A percentile compares a stretch with the other conserved stretches of the same genome.
Evolutionary conservation across 306 rosid species (phyloP).

Genomic region (Sophora flavescens): DNA sequence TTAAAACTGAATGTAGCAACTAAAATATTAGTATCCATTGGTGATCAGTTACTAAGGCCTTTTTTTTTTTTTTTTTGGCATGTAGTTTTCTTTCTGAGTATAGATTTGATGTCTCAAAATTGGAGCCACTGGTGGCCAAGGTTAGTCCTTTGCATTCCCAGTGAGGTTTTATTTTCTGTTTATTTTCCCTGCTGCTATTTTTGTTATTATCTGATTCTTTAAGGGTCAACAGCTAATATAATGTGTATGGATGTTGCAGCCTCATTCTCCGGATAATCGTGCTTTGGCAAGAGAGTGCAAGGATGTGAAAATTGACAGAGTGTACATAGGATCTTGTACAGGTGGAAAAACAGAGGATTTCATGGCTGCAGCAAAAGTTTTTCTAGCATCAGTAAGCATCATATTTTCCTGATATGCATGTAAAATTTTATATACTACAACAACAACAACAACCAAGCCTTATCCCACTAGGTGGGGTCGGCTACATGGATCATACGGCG

Average conservation of each 20-base stretch:
- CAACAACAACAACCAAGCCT: too few species aligned
- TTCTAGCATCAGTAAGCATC: slow-evolving; percentile 77
- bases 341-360: slow-evolving; percentile 95
- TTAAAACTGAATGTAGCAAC: slow-evolving; percentile 22
- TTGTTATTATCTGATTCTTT: slow-evolving; percentile 1
- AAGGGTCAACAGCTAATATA: slow-evolving; percentile 35
- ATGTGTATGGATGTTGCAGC: slow-evolving; percentile 64
- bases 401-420: slow-evolving; percentile 31
- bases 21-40: slow-evolving; percentile 4
- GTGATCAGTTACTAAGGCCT: slow-evolving; percentile 21
- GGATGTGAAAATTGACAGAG: slow-evolving; percentile 94
- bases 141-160: slow-evolving; percentile 50
- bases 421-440: slow-evolving; percentile 6
- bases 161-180: slow-evolving; percentile 18
- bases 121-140: slow-evolving; percentile 95
- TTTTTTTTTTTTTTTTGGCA: slow-evolving; percentile 41
- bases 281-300: slow-evolving; percentile 96
- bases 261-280: slow-evolving; percentile 96
- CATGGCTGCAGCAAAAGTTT: slow-evolving; percentile 85
- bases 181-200: not conserved
- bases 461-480: too few species aligned
- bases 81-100: slow-evolving; percentile 82
- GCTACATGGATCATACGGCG: too few species aligned
- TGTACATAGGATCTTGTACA: slow-evolving; percentile 94
- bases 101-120: slow-evolving; percentile 82